A percentile compares a stretch with the other conserved stretches of the same genome.
Evolutionary conservation across 1,284 basidiomycete genomes (phyloP).

Genomic region (Cronartium quercuum): DNA sequence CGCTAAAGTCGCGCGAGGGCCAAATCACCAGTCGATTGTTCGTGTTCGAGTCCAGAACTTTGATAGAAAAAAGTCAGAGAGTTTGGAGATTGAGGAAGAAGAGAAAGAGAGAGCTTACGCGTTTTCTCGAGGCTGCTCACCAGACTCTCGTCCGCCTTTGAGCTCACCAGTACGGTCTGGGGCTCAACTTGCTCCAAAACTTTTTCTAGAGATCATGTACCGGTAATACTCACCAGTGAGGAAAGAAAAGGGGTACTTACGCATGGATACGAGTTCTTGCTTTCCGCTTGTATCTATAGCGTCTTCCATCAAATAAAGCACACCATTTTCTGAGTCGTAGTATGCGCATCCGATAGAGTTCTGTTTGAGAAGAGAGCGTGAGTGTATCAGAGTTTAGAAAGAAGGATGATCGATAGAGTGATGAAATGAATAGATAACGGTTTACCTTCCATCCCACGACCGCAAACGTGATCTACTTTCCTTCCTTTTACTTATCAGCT

Average conservation of each 20-base stretch:
- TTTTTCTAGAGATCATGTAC: background rate
- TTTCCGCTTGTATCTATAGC: slow-evolving; percentile 11
- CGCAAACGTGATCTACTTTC: background rate
- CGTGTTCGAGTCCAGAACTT: background rate
- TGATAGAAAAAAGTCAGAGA: background rate
- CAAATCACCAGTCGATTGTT: background rate
- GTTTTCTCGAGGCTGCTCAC: slow-evolving; percentile 11
- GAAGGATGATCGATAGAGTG: background rate
- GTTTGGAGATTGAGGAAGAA: background rate
- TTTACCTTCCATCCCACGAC: background rate
- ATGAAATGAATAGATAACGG: background rate
- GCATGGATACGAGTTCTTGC: slow-evolving; percentile 23
- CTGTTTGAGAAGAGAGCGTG: background rate
- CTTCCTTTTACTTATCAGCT: background rate
- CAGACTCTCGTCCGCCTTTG: slow-evolving; percentile 28
- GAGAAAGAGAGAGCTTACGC: background rate
- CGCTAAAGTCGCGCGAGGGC: slow-evolving; percentile 24
- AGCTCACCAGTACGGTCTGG: slow-evolving; percentile 24
- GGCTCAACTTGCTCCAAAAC: slow-evolving; percentile 26
- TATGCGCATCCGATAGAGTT: slow-evolving; percentile 29
- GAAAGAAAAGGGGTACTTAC: background rate
- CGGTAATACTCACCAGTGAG: background rate
- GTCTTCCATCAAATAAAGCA: slow-evolving; percentile 34
- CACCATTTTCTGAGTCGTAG: slow-evolving; percentile 15
- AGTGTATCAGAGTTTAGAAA: background rate